A percentile compares a stretch with the other conserved stretches of the same genome.
Evolutionary conservation across 2,329 filamentous ascomycete genomes (phyloP).

Genomic region (Aspergillus fructus): DNA sequence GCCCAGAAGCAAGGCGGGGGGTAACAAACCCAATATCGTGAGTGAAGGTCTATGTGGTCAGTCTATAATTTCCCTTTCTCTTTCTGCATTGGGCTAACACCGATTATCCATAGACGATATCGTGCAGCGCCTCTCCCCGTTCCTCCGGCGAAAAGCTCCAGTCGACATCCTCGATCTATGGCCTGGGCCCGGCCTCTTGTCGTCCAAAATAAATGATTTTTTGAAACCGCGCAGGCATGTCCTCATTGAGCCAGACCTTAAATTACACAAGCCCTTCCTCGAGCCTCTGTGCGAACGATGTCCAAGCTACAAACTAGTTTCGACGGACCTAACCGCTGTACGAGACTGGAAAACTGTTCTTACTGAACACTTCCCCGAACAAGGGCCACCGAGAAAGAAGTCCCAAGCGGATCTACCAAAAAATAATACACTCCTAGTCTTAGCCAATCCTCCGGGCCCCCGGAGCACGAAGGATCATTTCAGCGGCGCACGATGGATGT

Average conservation of each 20-base stretch:
- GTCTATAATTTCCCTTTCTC: constrained; percentile 2
- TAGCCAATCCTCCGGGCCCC: constrained; percentile 63
- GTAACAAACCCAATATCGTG: constrained; percentile 24
- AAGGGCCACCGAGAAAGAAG: constrained; percentile 44
- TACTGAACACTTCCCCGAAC: constrained; percentile 51
- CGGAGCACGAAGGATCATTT: constrained; percentile 52
- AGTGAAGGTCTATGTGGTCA: constrained; percentile 37
- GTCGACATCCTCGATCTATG: constrained; percentile 87
- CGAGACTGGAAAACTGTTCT: constrained; percentile 51
- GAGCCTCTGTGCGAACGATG: constrained; percentile 54
- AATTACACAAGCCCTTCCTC: constrained; percentile 62
- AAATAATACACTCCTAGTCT: constrained; percentile 73
- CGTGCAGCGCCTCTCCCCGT: constrained; percentile 66
- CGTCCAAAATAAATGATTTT: constrained; percentile 69
- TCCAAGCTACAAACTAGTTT: constrained; percentile 50
- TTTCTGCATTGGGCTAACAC: neutral
- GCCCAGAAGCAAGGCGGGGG: constrained; percentile 2
- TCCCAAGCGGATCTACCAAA: constrained; percentile 47
- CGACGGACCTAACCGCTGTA: constrained; percentile 57
- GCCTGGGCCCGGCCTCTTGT: constrained; percentile 78
- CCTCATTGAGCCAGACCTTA: constrained; percentile 70
- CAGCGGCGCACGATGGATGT: constrained; percentile 57
- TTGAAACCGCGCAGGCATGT: constrained; percentile 80
- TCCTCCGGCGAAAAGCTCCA: constrained; percentile 67
- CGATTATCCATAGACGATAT: constrained; percentile 57